These are phyloP conservation scores for Hericium alpestre DNA, from an alignment of 768 basidiomycete genomes.

Conservation along the genomic window DNA sequence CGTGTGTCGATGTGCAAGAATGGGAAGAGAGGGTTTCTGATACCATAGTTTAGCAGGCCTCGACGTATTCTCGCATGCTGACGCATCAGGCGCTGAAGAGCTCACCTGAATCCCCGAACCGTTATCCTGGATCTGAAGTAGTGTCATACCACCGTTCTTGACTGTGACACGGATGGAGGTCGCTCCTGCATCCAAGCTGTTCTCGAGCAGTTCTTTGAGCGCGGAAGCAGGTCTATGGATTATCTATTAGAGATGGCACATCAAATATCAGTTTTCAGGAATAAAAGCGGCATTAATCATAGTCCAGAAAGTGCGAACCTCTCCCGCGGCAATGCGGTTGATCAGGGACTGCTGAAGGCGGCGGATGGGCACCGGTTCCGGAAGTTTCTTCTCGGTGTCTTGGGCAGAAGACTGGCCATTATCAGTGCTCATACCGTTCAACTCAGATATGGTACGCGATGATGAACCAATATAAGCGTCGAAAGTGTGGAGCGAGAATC, in stretches of 20 bases:
- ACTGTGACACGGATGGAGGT: constrained; percentile 79
- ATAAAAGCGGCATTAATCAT: background rate
- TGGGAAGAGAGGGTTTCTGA: constrained; percentile 79
- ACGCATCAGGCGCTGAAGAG: constrained; percentile 3
- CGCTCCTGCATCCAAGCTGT: constrained; percentile 86
- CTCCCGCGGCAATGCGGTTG: constrained; percentile 36
- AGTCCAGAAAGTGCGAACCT: constrained; percentile 26
- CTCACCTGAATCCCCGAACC: constrained; percentile 87
- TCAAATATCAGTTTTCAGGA: constrained; percentile 16
- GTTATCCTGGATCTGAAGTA: constrained; percentile 94
- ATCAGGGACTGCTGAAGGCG: constrained; percentile 11
- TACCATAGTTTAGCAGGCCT: too few relatives aligned
- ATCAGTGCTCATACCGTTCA: too few relatives aligned
- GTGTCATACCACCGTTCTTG: constrained; percentile 92
- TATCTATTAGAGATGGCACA: constrained; percentile 40
- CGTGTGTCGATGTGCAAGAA: constrained; percentile 90
- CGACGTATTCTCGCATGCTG: background rate
- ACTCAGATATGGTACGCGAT: too few relatives aligned
- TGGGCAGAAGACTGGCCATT: too few relatives aligned
- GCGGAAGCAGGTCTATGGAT: constrained; percentile 89
- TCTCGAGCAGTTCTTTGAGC: constrained; percentile 92
- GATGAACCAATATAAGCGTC: too few relatives aligned
- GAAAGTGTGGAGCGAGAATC: too few relatives aligned
- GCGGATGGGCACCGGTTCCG: constrained; percentile 11
- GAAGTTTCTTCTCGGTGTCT: too few relatives aligned